These are phyloP conservation scores for Millerozyma miso DNA, from an alignment of 805 yeast genomes.

Conservation along the genomic window DNA sequence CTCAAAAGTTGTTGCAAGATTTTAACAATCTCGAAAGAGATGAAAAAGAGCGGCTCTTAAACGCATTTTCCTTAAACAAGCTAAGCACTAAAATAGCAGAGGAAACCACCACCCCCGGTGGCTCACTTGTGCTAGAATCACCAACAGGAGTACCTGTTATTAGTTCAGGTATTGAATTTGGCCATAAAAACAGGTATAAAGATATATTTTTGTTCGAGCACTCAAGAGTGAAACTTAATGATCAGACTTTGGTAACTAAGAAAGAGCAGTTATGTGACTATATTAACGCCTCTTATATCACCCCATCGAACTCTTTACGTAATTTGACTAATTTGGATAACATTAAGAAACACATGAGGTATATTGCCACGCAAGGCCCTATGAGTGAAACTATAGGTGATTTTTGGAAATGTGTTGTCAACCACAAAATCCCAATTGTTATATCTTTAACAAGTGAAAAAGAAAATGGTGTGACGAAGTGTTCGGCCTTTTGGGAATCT, in stretches of 20 bases:
- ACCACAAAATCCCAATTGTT: constrained; percentile 60
- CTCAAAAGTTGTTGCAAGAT: constrained; percentile 24
- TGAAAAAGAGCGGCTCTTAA: constrained; percentile 64
- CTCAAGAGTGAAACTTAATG: constrained; percentile 63
- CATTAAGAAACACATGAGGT: constrained; percentile 14
- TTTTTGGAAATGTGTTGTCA: constrained; percentile 75
- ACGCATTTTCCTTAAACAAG: constrained; percentile 17
- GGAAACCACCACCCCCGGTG: constrained; percentile 6
- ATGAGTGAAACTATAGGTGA: constrained; percentile 67
- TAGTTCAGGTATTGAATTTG: constrained; percentile 76
- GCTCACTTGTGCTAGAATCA: constrained; percentile 6
- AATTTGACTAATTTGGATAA: constrained; percentile 8
- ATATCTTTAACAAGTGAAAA: constrained; percentile 70
- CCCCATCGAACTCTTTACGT: constrained; percentile 13
- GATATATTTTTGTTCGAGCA: constrained; percentile 87
- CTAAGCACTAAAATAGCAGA: constrained; percentile 14
- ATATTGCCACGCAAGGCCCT: constrained; percentile 91
- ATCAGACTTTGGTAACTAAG: constrained; percentile 6
- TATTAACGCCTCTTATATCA: constrained; percentile 80
- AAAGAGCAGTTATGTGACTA: constrained; percentile 44
- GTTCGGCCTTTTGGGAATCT: constrained; percentile 71
- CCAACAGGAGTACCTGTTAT: constrained; percentile 36
- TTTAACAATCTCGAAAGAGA: constrained; percentile 64
- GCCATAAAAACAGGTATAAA: constrained; percentile 79
- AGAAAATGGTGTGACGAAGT: constrained; percentile 78